Conservation (phyloP, 1,284 basidiomycete genomes). For the Kwoniella shivajii region DNA sequence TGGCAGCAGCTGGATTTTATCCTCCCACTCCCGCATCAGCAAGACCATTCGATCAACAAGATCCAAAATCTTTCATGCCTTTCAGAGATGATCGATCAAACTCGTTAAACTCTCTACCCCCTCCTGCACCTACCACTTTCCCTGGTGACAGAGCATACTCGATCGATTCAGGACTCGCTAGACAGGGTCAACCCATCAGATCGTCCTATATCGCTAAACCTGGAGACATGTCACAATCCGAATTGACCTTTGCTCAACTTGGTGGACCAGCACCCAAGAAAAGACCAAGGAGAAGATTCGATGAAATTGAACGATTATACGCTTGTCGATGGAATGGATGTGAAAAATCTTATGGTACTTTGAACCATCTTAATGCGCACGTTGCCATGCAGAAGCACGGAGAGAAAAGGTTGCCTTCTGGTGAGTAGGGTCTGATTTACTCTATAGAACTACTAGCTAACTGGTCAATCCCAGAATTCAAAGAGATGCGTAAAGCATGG, state of each 20-base stretch:
- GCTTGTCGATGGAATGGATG: constrained; percentile 60
- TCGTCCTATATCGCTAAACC: constrained; percentile 12
- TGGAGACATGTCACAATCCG: constrained; percentile 11
- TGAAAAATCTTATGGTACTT: constrained; percentile 59
- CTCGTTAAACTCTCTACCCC: constrained; percentile 13
- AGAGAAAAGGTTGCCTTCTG: constrained; percentile 57
- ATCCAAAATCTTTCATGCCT: constrained; percentile 18
- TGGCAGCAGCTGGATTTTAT: constrained; percentile 1
- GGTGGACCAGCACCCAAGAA: constrained; percentile 48
- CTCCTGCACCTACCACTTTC: constrained; percentile 10
- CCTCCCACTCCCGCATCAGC: constrained; percentile 6
- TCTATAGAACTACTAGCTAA: not conserved
- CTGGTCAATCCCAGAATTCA: constrained; percentile 71
- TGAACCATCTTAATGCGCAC: constrained; percentile 63
- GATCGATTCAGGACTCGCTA: constrained; percentile 24
- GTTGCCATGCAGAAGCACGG: constrained; percentile 63
- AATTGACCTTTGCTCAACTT: constrained; percentile 29
- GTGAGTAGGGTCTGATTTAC: constrained; percentile 40
- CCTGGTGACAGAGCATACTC: constrained; percentile 33
- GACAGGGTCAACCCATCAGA: constrained; percentile 4
- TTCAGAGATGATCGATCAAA: constrained; percentile 26
- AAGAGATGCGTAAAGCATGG: constrained; percentile 95
- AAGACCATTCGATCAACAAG: constrained; percentile 9
- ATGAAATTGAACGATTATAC: constrained; percentile 62
- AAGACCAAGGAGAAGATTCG: constrained; percentile 55